A percentile compares a stretch with the other conserved stretches of the same genome.
Conservation (phyloP, 2,329 filamentous ascomycete genomes). For the Diplodia sapinea region DNA sequence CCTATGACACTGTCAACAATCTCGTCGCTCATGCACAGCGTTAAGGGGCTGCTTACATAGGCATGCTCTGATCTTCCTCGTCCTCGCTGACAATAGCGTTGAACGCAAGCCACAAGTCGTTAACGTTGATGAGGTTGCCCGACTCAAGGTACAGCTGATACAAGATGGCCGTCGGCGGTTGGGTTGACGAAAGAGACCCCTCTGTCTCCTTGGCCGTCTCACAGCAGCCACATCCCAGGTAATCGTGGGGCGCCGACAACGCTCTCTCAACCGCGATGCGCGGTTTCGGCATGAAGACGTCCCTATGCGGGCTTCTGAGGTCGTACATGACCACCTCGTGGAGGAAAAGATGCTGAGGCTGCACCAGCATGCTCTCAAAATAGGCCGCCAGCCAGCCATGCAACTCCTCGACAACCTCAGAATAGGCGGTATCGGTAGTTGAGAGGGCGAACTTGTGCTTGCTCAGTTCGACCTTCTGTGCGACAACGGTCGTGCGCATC, state of each 20-base stretch:
- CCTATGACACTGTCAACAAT: conserved; percentile 40
- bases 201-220: conserved; percentile 38
- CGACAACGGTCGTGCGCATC: conserved; percentile 77
- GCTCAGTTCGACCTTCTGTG: conserved; percentile 80
- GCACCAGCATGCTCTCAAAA: conserved; percentile 54
- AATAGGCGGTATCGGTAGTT: conserved; percentile 73
- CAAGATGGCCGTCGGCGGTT: conserved; percentile 74
- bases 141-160: conserved; percentile 83
- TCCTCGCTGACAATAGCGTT: conserved; percentile 64
- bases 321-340: conserved; percentile 80
- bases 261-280: conserved; percentile 73
- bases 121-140: conserved; percentile 76
- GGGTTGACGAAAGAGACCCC: conserved; percentile 60
- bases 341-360: conserved; percentile 62
- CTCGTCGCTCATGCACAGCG: conserved; percentile 27
- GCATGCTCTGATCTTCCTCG: conserved; percentile 52
- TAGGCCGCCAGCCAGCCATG: conserved; percentile 57
- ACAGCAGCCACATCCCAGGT: conserved; percentile 76
- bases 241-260: conserved; percentile 74
- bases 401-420: conserved; percentile 65
- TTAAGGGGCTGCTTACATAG: conserved; percentile 40
- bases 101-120: conserved; percentile 81
- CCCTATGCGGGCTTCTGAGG: conserved; percentile 69
- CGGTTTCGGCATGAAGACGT: conserved; percentile 78
- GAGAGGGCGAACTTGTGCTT: conserved; percentile 74